Conservation (phyloP, 371 early-diverging fungal genomes). For the Cokeromyces recurvatus region DNA sequence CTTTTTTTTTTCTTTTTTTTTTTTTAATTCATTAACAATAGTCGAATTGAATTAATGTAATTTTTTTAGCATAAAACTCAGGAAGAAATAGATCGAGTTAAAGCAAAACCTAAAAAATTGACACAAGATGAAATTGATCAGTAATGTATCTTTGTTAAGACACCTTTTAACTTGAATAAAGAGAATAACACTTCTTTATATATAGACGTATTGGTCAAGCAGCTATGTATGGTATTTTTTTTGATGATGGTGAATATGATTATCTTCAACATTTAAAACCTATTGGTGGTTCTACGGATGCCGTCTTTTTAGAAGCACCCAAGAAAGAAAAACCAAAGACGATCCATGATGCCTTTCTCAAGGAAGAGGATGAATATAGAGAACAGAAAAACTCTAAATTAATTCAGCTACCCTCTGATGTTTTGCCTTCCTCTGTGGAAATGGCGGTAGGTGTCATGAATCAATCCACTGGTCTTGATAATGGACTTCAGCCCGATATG, state of each 20-base stretch:
- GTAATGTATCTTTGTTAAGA: too few species aligned
- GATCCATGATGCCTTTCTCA: slow-evolving; percentile 14
- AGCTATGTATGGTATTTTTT: slow-evolving; percentile 83
- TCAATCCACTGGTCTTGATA: slow-evolving; percentile 38
- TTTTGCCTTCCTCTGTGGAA: slow-evolving; percentile 66
- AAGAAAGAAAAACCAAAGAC: slow-evolving; percentile 34
- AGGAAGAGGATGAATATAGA: slow-evolving; percentile 10
- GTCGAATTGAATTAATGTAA: not conserved
- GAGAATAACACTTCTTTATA: too few species aligned
- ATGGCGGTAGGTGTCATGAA: slow-evolving; percentile 44
- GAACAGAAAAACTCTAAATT: slow-evolving; percentile 28
- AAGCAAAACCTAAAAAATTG: slow-evolving; percentile 28
- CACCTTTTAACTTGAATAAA: too few species aligned
- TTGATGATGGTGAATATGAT: slow-evolving; percentile 87
- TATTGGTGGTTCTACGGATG: slow-evolving; percentile 85
- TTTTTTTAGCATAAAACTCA: slow-evolving; percentile 34
- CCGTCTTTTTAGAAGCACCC: slow-evolving; percentile 77
- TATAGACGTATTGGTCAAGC: slow-evolving; percentile 64
- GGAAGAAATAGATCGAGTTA: slow-evolving; percentile 33
- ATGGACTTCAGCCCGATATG: slow-evolving; percentile 76
- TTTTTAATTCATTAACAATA: not conserved
- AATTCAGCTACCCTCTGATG: slow-evolving; percentile 69
- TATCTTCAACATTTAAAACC: slow-evolving; percentile 88
- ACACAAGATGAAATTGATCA: slow-evolving; percentile 48
- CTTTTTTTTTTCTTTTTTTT: not conserved